A percentile compares a stretch with the other conserved stretches of the same genome.
These are phyloP conservation scores for Mycena polygramma DNA, from an alignment of 768 basidiomycete genomes.

Conservation along the genomic window DNA sequence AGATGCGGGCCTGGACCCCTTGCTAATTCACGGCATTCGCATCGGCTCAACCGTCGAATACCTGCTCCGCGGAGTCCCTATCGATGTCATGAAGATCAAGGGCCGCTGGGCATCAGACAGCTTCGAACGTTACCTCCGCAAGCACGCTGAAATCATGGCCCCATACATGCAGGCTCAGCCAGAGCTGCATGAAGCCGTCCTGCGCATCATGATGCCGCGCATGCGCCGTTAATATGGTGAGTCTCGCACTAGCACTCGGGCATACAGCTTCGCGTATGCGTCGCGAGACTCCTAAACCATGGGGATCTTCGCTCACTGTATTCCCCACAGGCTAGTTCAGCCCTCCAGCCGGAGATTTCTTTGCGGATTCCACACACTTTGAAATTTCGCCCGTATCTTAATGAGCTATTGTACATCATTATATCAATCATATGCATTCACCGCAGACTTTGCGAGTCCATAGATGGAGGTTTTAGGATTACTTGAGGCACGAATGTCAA, in stretches of 20 bases:
- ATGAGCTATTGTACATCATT: neutral
- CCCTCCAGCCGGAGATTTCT: neutral
- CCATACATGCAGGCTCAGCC: slow-evolving; percentile 46
- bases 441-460: neutral
- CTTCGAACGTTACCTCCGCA: slow-evolving; percentile 45
- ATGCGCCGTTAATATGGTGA: neutral
- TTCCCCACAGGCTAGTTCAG: slow-evolving; percentile 16
- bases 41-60: slow-evolving; percentile 52
- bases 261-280: slow-evolving; percentile 24
- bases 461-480: neutral
- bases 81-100: slow-evolving; percentile 52
- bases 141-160: slow-evolving; percentile 46
- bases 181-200: slow-evolving; percentile 20
- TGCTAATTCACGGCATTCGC: slow-evolving; percentile 46
- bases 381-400: neutral
- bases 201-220: slow-evolving; percentile 22
- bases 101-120: slow-evolving; percentile 53
- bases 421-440: neutral
- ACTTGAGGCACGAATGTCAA: slow-evolving; percentile 6
- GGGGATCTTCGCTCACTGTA: slow-evolving; percentile 32
- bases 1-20: slow-evolving; percentile 7
- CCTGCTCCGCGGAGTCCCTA: slow-evolving; percentile 50
- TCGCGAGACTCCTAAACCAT: slow-evolving; percentile 25
- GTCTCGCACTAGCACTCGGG: slow-evolving; percentile 17
- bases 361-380: neutral